Evolutionary conservation across 225 moss, liverwort and hornwort species (phyloP).

Genomic region (Polytrichum formosum): DNA sequence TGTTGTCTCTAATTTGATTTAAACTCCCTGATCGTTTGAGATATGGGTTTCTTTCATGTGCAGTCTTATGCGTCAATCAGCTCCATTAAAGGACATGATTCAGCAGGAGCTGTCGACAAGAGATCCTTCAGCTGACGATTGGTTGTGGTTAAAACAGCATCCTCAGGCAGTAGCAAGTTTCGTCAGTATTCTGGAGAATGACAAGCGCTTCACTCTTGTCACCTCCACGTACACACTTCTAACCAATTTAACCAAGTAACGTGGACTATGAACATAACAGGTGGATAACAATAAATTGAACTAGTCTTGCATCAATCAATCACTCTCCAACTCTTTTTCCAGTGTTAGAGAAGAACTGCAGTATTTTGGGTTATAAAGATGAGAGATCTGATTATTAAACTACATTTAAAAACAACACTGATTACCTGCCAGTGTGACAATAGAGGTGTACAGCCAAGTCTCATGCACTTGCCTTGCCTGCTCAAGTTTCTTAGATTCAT

Average conservation of each 20-base stretch:
- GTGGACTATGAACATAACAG: neutral
- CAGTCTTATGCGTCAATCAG: slow-evolving; percentile 56
- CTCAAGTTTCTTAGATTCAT: no score
- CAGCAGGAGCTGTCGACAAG: slow-evolving; percentile 46
- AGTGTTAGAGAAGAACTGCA: no score
- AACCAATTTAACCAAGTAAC: neutral
- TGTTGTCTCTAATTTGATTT: neutral
- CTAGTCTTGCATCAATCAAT: neutral
- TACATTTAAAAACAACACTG: no score
- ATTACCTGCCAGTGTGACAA: no score
- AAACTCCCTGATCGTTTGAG: no score
- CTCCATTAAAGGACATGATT: slow-evolving; percentile 47
- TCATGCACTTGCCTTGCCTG: no score
- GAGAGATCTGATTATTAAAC: no score
- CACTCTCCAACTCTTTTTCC: no score
- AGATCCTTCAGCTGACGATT: slow-evolving; percentile 54
- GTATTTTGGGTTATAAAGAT: no score
- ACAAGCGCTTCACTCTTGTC: slow-evolving; percentile 49
- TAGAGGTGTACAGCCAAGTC: no score
- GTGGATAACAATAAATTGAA: neutral
- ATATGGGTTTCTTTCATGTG: slow-evolving; percentile 10
- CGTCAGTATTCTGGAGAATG: slow-evolving; percentile 49
- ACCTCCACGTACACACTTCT: slow-evolving; percentile 46
- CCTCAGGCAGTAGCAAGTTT: slow-evolving; percentile 62
- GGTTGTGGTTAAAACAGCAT: slow-evolving; percentile 58